phyloP scores from a whole-genome alignment of 768 basidiomycete genomes.

The Cantharellus anzutake region DNA sequence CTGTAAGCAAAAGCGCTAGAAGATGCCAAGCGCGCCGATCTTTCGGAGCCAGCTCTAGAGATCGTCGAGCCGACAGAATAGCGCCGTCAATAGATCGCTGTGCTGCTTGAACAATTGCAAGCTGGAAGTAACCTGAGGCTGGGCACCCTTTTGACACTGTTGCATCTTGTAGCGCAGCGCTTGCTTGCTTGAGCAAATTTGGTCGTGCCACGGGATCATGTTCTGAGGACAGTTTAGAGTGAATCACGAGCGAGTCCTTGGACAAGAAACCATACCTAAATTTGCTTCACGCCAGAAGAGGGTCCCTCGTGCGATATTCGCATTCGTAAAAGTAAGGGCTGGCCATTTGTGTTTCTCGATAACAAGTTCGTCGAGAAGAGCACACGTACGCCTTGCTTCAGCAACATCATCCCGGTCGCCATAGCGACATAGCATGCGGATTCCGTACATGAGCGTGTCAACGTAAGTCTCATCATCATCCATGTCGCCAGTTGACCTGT shows the following conservation, averaged over 20 bases:
- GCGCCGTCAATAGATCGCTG: slow-evolving; percentile 51
- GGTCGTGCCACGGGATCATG: slow-evolving; percentile 45
- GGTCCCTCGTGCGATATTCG: slow-evolving; percentile 32
- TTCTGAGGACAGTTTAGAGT: slow-evolving; percentile 24
- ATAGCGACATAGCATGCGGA: slow-evolving; percentile 47
- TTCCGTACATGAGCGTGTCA: slow-evolving; percentile 55
- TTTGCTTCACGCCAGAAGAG: slow-evolving; percentile 49
- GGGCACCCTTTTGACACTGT: slow-evolving; percentile 15
- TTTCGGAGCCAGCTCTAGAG: slow-evolving; percentile 44
- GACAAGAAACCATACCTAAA: slow-evolving; percentile 30
- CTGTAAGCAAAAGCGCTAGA: slow-evolving; percentile 62
- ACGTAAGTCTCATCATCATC: slow-evolving; percentile 62
- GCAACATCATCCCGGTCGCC: slow-evolving; percentile 23
- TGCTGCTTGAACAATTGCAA: slow-evolving; percentile 59
- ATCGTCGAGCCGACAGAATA: slow-evolving; percentile 41
- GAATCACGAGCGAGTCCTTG: neutral
- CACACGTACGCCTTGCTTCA: slow-evolving; percentile 37
- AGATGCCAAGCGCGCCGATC: slow-evolving; percentile 79
- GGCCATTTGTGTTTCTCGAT: slow-evolving; percentile 3
- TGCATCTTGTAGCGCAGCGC: slow-evolving; percentile 16
- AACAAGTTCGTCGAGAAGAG: slow-evolving; percentile 30
- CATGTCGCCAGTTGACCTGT: slow-evolving; percentile 20
- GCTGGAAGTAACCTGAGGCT: slow-evolving; percentile 41
- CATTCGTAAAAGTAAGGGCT: slow-evolving; percentile 11
- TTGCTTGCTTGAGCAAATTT: slow-evolving; percentile 28